These are phyloP conservation scores for Mrakia blollopis DNA, from an alignment of 768 basidiomycete species.

Conservation along the genomic window DNA sequence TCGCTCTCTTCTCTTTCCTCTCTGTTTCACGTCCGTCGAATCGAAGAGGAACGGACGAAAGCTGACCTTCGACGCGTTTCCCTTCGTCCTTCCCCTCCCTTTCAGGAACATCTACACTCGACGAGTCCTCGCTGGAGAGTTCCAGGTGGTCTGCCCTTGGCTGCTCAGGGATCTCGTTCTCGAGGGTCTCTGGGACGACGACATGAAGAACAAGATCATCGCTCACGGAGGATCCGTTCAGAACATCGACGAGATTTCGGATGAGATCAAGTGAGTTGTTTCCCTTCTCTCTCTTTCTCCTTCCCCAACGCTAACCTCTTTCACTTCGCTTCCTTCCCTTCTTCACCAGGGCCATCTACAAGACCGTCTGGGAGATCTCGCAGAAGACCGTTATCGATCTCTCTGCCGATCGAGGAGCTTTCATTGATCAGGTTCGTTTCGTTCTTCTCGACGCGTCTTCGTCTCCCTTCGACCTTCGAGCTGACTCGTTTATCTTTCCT, in stretches of 20 bases:
- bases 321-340: too few species aligned
- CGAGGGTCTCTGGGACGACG: conserved; percentile 90
- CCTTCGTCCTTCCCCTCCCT: not conserved
- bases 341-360: conserved; percentile 65
- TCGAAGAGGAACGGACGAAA: not conserved
- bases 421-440: conserved; percentile 71
- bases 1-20: conserved; percentile 12
- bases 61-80: not conserved
- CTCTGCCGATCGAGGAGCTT: conserved; percentile 97
- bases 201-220: conserved; percentile 99
- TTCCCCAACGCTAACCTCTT: conserved; percentile 67
- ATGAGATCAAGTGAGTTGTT: conserved; percentile 31
- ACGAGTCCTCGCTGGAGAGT: conserved; percentile 97
- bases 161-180: conserved; percentile 96
- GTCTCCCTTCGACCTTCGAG: too few species aligned
- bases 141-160: conserved; percentile 99
- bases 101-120: conserved; percentile 94
- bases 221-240: conserved; percentile 69
- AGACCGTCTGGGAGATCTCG: conserved; percentile 99
- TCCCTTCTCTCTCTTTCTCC: conserved; percentile 43
- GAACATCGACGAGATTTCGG: conserved; percentile 36
- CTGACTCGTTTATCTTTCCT: not conserved
- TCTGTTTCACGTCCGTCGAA: too few species aligned
- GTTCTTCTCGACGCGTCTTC: not conserved
- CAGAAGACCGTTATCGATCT: conserved; percentile 98